Evolutionary conservation across 2,329 filamentous ascomycete species (phyloP).

Genomic region (Venturia oleaginea): DNA sequence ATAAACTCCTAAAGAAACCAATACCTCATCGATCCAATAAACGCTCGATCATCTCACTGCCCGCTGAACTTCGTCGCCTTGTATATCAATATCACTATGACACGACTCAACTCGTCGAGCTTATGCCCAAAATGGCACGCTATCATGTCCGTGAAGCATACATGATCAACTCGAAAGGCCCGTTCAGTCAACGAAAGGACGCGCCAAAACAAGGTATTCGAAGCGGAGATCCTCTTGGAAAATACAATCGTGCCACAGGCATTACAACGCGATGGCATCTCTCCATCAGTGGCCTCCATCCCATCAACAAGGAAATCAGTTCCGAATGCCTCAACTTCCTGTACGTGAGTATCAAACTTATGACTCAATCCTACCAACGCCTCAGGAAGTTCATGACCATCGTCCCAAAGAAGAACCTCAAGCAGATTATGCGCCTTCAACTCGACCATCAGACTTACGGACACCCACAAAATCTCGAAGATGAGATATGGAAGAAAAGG

Average conservation of each 20-base stretch:
- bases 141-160: not conserved
- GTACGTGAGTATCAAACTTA: not conserved
- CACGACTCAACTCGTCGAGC: not conserved
- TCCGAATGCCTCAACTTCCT: not conserved
- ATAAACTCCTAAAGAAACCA: not conserved
- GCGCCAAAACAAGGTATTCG: not conserved
- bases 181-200: not conserved
- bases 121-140: not conserved
- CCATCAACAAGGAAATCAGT: not conserved
- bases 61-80: not conserved
- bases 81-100: constrained; percentile 5
- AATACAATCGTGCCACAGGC: not conserved
- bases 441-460: constrained; percentile 5
- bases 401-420: not conserved
- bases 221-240: not conserved
- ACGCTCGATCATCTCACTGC: not conserved
- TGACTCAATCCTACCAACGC: not conserved
- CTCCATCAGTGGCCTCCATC: constrained; percentile 6
- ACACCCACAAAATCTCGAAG: not conserved
- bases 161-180: not conserved
- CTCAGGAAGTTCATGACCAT: not conserved
- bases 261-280: not conserved
- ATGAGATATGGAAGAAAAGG: not conserved
- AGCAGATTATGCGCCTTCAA: not conserved
- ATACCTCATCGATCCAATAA: not conserved